Base-by-base conservation (phyloP, 441 rosid species). In the Mallotus japonicus region DNA sequence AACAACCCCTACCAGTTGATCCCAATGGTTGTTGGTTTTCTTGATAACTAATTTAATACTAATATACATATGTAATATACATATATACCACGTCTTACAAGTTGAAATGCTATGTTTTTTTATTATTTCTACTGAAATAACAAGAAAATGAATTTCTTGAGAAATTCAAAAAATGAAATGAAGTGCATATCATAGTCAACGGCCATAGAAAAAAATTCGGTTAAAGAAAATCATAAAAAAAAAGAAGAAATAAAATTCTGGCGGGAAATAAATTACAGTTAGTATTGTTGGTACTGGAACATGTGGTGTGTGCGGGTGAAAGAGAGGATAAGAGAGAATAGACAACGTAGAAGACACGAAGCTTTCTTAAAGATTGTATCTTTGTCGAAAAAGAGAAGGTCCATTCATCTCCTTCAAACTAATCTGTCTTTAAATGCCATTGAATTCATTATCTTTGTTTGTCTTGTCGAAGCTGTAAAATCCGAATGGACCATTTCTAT, bases 321-420 rank as follows among this genome's bases (percentile, higher is more conserved):
- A 53, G 74, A 61, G 79, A 81, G 72, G 75, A 55, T 50, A 79
- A 68, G 79, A 71, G 76, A 73, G 75, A 64, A 53, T 59, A 62
- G 37, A 20, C 65, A 75, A 20, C 83, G 82, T 75, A 60, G 50
- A 70, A 76, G 84, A 70, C 76, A 70, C 80, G 87, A 75, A 73
- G 82, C 83, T 81, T 71, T 76, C 62, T 73, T 44, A 79, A 73
- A 70, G 19, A n/a, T 37, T 37, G 40, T 4, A 37, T 37, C 40
- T 37, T 37, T 37, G 40, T 37, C 40, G 6, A 37, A 37, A 37
- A 4, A 37, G 5, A 37, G 5, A 37, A 37, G 40, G 40, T 37
- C 12, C 49, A 8, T 44, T 44, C 49, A 44, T 44, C 49, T 44
- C 9, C 49, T 44, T 37, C 40, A 37, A 37, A 37, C 40, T 37